Conservation (phyloP, 192 early-diverging fungal species). For the Coemansia aciculifera region DNA sequence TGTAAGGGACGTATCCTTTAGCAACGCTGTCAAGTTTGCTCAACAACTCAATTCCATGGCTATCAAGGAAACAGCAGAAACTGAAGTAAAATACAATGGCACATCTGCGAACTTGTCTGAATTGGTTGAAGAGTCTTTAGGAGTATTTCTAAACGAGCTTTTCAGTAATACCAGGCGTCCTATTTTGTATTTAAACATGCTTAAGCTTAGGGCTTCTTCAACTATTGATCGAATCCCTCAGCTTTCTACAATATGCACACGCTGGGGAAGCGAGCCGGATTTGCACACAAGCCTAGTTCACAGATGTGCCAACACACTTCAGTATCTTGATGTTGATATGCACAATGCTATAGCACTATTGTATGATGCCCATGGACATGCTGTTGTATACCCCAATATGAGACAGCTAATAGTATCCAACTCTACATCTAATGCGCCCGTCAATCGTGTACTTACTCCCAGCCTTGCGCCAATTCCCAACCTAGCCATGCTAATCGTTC, state of each 20-base stretch:
- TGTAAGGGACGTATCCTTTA: not conserved
- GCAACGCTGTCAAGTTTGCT: not conserved
- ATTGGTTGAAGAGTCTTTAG: not conserved
- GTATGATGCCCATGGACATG: not conserved
- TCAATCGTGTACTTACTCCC: not conserved
- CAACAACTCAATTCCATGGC: not conserved
- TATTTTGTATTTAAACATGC: not conserved
- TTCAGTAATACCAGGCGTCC: not conserved
- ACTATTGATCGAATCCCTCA: not conserved
- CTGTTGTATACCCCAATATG: not conserved
- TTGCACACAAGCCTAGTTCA: not conserved
- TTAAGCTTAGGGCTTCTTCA: not conserved
- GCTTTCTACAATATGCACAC: not conserved
- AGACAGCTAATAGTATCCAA: not conserved
- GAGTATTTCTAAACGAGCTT: not conserved
- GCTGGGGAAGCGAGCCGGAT: not conserved
- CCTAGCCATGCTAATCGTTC: not conserved
- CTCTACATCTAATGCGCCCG: not conserved
- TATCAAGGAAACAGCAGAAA: not conserved
- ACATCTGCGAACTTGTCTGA: not conserved
- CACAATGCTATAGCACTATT: not conserved
- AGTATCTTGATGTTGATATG: not conserved
- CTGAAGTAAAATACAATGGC: not conserved
- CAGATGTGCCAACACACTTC: not conserved
- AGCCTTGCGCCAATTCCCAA: slow-evolving; percentile 9